Conservation (phyloP, 1,284 basidiomycete genomes). For the Ganoderma lingzhi region DNA sequence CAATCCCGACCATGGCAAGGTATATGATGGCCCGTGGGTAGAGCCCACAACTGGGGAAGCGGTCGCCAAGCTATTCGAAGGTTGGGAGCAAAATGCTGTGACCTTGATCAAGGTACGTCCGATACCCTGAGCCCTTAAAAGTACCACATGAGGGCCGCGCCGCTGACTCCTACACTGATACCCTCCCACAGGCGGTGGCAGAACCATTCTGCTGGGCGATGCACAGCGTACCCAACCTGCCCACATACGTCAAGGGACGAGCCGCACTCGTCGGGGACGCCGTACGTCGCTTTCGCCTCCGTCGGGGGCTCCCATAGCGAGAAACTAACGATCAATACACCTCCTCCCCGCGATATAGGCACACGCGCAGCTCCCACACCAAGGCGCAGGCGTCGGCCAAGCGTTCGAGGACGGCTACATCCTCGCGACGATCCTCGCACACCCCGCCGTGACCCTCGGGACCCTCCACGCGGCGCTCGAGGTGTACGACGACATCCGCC, state of each 20-base stretch:
- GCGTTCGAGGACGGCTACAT: constrained; percentile 42
- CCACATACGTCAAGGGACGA: constrained; percentile 34
- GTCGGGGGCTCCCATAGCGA: no score
- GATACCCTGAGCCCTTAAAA: no score
- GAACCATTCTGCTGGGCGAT: constrained; percentile 34
- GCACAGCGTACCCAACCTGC: constrained; percentile 32
- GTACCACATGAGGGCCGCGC: neutral
- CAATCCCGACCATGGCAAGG: constrained; percentile 26
- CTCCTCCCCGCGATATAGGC: constrained; percentile 11
- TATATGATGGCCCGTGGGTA: constrained; percentile 37
- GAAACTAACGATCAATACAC: no score
- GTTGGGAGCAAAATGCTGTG: constrained; percentile 39
- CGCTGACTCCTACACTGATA: neutral
- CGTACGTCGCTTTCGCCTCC: constrained; percentile 26
- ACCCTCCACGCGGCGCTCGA: constrained; percentile 13
- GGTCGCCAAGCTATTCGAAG: constrained; percentile 27
- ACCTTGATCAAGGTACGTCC: constrained; percentile 29
- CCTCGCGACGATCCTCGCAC: constrained; percentile 18
- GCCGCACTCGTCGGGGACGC: constrained; percentile 43
- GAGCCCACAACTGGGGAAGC: constrained; percentile 29
- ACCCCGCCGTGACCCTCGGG: neutral
- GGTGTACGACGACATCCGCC: constrained; percentile 24
- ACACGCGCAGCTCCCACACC: constrained; percentile 42
- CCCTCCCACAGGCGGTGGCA: neutral
- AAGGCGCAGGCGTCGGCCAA: constrained; percentile 49